Conservation (phyloP, 352 stramenopile species). For the Globisporangium lucens region DNA sequence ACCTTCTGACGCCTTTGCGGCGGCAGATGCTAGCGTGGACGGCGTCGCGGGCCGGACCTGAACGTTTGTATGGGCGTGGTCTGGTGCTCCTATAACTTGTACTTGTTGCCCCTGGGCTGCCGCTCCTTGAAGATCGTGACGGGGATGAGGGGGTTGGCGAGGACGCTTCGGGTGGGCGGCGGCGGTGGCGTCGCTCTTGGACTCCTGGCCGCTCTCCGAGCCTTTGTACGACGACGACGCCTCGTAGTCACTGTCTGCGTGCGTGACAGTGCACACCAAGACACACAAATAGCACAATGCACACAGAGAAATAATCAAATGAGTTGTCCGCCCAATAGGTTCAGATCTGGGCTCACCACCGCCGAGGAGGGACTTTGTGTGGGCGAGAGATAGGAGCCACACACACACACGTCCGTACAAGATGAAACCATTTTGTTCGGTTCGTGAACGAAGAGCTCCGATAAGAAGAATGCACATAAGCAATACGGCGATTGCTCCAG, state of each 20-base stretch:
- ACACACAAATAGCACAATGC: background rate
- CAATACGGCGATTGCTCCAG: background rate
- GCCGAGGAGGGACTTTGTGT: background rate
- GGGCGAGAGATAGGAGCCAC: background rate
- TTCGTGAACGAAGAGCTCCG: background rate
- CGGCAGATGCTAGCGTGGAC: background rate
- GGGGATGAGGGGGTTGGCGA: background rate
- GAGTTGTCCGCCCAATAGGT: background rate
- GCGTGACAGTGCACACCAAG: slow-evolving; percentile 9
- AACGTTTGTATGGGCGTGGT: background rate
- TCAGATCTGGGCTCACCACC: slow-evolving; percentile 13
- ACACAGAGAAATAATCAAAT: background rate
- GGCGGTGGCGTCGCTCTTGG: background rate
- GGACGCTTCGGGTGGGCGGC: background rate
- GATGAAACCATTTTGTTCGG: slow-evolving; percentile 2
- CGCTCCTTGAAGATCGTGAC: background rate
- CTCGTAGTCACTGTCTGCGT: slow-evolving; percentile 19
- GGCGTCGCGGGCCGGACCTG: background rate
- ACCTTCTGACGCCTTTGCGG: background rate
- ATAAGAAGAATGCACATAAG: background rate
- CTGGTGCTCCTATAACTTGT: slow-evolving; percentile 1
- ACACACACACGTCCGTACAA: background rate
- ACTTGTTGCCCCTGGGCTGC: background rate
- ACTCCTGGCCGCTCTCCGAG: slow-evolving; percentile 7
- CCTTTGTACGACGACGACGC: slow-evolving; percentile 8